Percentiles rank a stretch among this genome's conserved stretches.
These are phyloP conservation scores for Stagonosporopsis cucurbitacearum DNA, from an alignment of 2,329 filamentous ascomycete genomes.

Conservation along the genomic window DNA sequence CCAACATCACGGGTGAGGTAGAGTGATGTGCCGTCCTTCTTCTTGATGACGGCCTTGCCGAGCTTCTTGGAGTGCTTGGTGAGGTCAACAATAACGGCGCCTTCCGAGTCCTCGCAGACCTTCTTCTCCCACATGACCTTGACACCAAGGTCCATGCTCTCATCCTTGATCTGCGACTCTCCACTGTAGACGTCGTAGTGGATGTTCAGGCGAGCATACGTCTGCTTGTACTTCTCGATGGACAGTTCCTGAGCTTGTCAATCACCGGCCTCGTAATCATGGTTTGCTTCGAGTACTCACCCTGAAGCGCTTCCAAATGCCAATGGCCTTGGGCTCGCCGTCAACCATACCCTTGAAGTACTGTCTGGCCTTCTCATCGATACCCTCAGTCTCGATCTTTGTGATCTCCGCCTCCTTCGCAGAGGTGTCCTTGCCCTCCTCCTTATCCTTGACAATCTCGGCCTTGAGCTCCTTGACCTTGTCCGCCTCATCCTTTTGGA, in stretches of 20 bases:
- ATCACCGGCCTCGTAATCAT: neutral
- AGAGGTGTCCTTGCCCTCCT: conserved; percentile 52
- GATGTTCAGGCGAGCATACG: conserved; percentile 70
- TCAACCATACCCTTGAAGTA: conserved; percentile 75
- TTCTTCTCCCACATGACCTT: conserved; percentile 64
- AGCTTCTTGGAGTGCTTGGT: conserved; percentile 72
- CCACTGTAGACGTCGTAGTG: conserved; percentile 71
- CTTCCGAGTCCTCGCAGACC: conserved; percentile 69
- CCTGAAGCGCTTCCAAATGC: conserved; percentile 68
- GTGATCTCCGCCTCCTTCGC: conserved; percentile 51
- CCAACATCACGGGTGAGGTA: conserved; percentile 75
- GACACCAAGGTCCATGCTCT: conserved; percentile 68
- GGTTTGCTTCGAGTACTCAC: conserved; percentile 11
- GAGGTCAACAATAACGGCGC: conserved; percentile 72
- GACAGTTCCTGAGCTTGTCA: conserved; percentile 57
- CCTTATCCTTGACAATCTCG: conserved; percentile 44
- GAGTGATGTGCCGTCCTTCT: conserved; percentile 70
- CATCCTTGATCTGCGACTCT: conserved; percentile 69
- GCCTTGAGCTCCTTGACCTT: conserved; percentile 64
- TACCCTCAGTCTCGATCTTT: conserved; percentile 46
- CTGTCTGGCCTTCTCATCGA: conserved; percentile 75
- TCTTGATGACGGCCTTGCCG: conserved; percentile 70
- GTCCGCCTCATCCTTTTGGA: conserved; percentile 70
- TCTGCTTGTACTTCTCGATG: conserved; percentile 69
- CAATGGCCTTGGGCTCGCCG: conserved; percentile 63